Percentiles rank a stretch among this genome's conserved stretches.
These are phyloP conservation scores for Triticum timopheevii DNA, from an alignment of 176 grass and related monocot species.

Conservation along the genomic window DNA sequence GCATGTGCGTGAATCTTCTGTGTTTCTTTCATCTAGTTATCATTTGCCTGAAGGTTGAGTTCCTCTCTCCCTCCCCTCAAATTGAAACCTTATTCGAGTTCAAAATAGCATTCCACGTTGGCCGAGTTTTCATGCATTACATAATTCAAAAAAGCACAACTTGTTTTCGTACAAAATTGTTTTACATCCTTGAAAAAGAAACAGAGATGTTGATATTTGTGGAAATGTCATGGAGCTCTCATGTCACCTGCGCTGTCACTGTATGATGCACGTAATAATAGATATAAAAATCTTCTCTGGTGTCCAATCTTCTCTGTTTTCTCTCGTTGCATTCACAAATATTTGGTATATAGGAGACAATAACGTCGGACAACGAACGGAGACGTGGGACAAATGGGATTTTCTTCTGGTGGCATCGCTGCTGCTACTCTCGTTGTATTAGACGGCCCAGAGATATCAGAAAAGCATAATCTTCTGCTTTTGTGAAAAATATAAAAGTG, in stretches of 20 bases:
- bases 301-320: neutral
- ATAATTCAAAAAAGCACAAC: neutral
- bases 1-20: neutral
- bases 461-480: neutral
- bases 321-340: neutral
- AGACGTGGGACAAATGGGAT: neutral
- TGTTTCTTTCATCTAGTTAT: neutral
- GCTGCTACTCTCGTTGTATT: neutral
- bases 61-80: neutral
- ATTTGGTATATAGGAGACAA: neutral
- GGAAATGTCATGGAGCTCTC: neutral
- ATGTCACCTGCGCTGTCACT: neutral
- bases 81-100: neutral
- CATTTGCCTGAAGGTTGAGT: neutral
- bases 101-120: neutral
- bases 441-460: neutral
- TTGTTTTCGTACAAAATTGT: neutral
- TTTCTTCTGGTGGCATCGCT: neutral
- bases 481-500: neutral
- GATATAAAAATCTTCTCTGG: neutral
- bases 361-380: neutral
- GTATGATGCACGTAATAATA: neutral
- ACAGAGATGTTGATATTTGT: neutral
- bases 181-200: neutral
- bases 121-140: neutral